Evolutionary conservation across 305 asterid species (phyloP).

Genomic region (Ajuga reptans): DNA sequence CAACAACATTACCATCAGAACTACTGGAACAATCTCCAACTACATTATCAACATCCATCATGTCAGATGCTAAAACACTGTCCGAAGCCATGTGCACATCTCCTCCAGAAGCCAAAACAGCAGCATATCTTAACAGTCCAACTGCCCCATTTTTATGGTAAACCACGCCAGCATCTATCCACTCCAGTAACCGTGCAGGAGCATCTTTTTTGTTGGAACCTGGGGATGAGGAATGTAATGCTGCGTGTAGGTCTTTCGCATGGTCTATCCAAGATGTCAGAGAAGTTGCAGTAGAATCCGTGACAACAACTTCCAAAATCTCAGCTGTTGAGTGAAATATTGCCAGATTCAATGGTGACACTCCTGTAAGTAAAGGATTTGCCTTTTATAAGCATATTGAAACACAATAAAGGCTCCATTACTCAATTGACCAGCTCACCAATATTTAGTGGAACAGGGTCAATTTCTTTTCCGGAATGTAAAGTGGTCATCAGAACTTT

Average conservation of each 20-base stretch:
- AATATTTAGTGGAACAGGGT: constrained; percentile 51
- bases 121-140: constrained; percentile 32
- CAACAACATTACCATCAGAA: constrained; percentile 76
- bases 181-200: constrained; percentile 86
- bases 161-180: constrained; percentile 96
- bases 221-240: constrained; percentile 70
- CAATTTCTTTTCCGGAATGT: constrained; percentile 68
- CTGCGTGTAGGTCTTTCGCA: constrained; percentile 71
- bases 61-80: constrained; percentile 82
- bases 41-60: constrained; percentile 84
- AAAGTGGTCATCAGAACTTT: constrained; percentile 64
- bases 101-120: constrained; percentile 77
- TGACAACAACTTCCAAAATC: constrained; percentile 76
- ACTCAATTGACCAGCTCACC: constrained; percentile 24
- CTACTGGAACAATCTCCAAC: constrained; percentile 70
- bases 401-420: constrained; percentile 12
- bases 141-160: constrained; percentile 75
- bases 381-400: constrained; percentile 11
- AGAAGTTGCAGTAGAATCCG: constrained; percentile 81
- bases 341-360: constrained; percentile 69
- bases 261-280: constrained; percentile 82
- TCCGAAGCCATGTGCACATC: constrained; percentile 88
- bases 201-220: constrained; percentile 71
- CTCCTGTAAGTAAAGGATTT: constrained; percentile 40
- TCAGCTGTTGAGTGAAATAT: constrained; percentile 81